Percentiles rank a stretch among this genome's conserved stretches.
Conservation (phyloP, 805 yeast genomes). For the Wickerhamiella parazyma region DNA sequence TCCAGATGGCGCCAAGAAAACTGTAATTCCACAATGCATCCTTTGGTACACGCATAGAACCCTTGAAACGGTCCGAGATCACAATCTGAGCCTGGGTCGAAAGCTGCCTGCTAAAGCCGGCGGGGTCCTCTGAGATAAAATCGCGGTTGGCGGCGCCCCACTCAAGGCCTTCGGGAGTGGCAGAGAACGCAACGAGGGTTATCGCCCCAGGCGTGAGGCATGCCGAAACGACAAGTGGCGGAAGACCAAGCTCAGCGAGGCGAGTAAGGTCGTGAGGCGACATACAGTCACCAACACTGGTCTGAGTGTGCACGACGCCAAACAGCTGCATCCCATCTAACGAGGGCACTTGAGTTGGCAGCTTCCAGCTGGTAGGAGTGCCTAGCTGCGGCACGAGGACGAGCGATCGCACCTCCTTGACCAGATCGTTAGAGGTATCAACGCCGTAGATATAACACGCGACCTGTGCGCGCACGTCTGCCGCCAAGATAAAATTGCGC, state of each 20-base stretch:
- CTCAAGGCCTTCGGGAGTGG: conserved; percentile 49
- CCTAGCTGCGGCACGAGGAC: conserved; percentile 86
- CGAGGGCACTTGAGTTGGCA: conserved; percentile 37
- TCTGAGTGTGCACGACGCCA: conserved; percentile 92
- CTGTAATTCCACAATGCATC: conserved; percentile 82
- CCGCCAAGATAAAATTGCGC: conserved; percentile 59
- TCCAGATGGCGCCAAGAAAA: conserved; percentile 78
- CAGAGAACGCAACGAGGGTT: conserved; percentile 50
- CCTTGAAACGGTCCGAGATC: conserved; percentile 60
- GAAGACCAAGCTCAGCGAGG: conserved; percentile 37
- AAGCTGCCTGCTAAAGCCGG: conserved; percentile 44
- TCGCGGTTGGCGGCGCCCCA: conserved; percentile 69
- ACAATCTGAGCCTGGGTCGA: conserved; percentile 54
- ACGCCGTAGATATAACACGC: conserved; percentile 71
- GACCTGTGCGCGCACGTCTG: conserved; percentile 70
- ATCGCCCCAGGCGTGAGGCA: conserved; percentile 76
- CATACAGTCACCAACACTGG: conserved; percentile 48
- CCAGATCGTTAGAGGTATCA: conserved; percentile 38
- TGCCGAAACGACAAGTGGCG: conserved; percentile 47
- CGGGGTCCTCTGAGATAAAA: conserved; percentile 40
- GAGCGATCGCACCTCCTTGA: conserved; percentile 65
- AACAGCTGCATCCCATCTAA: conserved; percentile 49
- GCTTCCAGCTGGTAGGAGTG: conserved; percentile 45
- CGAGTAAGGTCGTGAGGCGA: conserved; percentile 59
- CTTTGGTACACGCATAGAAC: conserved; percentile 76